Evolutionary conservation across 345 rosid species (phyloP), one percentile per base, ranked within the genome.

Genomic region (Geranium brycei): DNA sequence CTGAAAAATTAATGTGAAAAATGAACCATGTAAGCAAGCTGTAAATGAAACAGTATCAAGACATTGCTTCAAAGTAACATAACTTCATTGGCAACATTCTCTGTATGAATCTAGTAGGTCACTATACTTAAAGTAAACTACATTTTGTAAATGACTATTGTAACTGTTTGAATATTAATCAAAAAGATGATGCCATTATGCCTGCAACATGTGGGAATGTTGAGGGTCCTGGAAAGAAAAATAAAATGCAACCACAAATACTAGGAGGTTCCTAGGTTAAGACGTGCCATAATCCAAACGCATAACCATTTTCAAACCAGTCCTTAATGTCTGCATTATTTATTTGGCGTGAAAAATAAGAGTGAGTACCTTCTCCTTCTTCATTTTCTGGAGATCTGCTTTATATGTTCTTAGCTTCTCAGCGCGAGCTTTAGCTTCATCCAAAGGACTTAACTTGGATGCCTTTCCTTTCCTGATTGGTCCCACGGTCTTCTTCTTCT

Each of bases 351-450:
- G 19, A 60, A 31, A 23, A n/a, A 30, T 23, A 19, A 35, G 59
- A 63, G 23, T 41, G 69, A 63, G 72, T 73, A 93, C 97, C 91
- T 85, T 88, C 74, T 91, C 95, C 78, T 88, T 95, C 82, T 88
- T 95, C 76, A 95, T 67, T 77, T 91, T 91, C 89, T 81, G 89
- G 64, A 95, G 87, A 72, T 95, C 99, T 73, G 92, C 96, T 81
- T 95, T 95, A 68, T 75, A 95, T 58, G 72, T 77, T 74, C 99
- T 88, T 60, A 95, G 85, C 75, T 73, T 85, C 71, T 95, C 97
- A 66, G 99, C 99, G 18, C 99, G 97, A 16, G 85, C 92, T 76
- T 67, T 82, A 60, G 97, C 97, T 83, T 91, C 99, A 64, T 95
- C 97, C 78, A 84, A 70, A 71, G 96, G 92, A 68, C 91, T 86